These are phyloP conservation scores for Noccaea bulbosa DNA, from an alignment of 345 rosid species.

Conservation along the genomic window DNA sequence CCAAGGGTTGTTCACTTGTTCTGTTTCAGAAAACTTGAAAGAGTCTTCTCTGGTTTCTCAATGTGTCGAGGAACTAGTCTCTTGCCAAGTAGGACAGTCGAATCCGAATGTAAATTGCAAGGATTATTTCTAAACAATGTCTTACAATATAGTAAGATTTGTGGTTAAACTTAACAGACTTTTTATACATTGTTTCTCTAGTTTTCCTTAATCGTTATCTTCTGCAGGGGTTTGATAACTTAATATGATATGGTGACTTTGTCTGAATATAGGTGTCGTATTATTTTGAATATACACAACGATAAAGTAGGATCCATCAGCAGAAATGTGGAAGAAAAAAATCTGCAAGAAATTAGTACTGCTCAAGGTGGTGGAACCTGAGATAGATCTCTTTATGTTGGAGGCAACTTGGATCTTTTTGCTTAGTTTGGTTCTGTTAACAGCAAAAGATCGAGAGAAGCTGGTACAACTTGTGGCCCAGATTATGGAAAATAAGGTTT, in stretches of 20 bases:
- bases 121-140: neutral
- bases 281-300: neutral
- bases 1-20: neutral
- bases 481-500: neutral
- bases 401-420: neutral
- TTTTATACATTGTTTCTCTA: neutral
- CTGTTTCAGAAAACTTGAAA: neutral
- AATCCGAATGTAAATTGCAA: constrained; percentile 6
- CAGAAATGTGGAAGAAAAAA: neutral
- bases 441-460: neutral
- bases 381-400: neutral
- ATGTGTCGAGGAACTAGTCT: neutral
- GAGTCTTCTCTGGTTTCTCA: neutral
- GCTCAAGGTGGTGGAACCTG: neutral
- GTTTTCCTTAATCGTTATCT: neutral
- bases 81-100: neutral
- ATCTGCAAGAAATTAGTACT: neutral
- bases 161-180: neutral
- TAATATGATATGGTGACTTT: neutral
- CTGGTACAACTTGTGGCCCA: neutral
- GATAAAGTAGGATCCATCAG: neutral
- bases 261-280: neutral
- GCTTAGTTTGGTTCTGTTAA: neutral
- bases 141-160: neutral
- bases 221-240: neutral